Evolutionary conservation across 495 filamentous ascomycete species (phyloP), one percentile per base, ranked within the genome.

Genomic region (Tuber microsphaerosporum): DNA sequence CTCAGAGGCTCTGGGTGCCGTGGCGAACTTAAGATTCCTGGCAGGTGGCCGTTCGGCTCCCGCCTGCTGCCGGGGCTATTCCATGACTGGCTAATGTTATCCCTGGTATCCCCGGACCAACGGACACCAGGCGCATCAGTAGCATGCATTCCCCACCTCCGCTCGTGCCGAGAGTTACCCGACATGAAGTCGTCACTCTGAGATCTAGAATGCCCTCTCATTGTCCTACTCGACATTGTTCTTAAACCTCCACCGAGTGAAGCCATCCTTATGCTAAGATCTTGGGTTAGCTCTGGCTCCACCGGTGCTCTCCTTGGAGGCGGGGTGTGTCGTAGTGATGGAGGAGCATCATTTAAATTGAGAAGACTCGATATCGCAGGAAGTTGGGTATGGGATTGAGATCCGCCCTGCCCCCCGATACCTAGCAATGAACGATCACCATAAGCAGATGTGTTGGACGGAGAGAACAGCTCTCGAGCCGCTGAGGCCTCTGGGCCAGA

Each of bases 381-480:
- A 71, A 45, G 70, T n/a, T 71, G 43, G 31, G 70, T 22, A 44
- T 41, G 39, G 12, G 39, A 41, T 65, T 65, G 56, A 5, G 56
- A 65, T 34, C 12, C 56, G 19, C 56, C 14, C 26, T 65, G 56
- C 26, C 56, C 56, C 17, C 56, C 56, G 26, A 65, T 65, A 65
- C 51, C 51, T 61, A 61, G 51, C 14, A 61, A n/a, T 16, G 51
- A 61, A 16, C 51, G 51, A 48, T 74, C 74, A 73, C 77, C 74
- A 42, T 77, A 80, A 31, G 81, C 72, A 8, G 74, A 71, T 46
- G 81, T 75, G 71, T 73, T 82, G 41, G 81, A 77, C 41, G 81
- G 81, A 65, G 81, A 77, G 43, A 82, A 72, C 26, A 82, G 73
- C 17, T 81, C 81, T 41, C 80, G 73, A 41, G 81, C 74, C 31